phyloP scores from a whole-genome alignment of 106 monocot genomes.

The Platanthera zijinensis region DNA sequence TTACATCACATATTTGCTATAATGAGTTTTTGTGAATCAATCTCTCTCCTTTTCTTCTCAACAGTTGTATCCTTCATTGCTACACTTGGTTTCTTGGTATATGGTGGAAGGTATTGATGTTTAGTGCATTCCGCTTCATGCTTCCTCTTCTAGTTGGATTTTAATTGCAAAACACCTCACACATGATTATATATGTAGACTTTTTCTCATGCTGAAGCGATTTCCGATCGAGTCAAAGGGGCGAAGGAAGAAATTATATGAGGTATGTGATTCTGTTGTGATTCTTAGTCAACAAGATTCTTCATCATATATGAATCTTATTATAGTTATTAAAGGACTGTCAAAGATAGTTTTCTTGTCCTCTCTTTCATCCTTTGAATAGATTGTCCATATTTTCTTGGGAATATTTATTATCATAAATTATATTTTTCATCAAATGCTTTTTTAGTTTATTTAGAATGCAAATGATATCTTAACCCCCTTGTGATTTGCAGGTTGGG shows the following conservation, averaged over 20 bases:
- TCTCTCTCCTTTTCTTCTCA: background rate
- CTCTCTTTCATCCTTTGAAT: background rate
- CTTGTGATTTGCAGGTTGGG: slow-evolving; percentile 59
- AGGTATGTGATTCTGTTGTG: slow-evolving; percentile 24
- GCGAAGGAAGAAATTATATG: slow-evolving; percentile 63
- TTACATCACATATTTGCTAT: background rate
- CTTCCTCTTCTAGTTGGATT: background rate
- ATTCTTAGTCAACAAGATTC: background rate
- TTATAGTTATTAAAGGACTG: background rate
- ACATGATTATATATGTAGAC: slow-evolving; percentile 19
- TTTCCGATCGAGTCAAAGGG: slow-evolving; percentile 86
- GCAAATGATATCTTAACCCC: background rate
- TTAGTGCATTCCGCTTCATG: too few relatives aligned
- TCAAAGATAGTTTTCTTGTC: background rate
- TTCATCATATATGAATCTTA: background rate
- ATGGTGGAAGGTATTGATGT: slow-evolving; percentile 59
- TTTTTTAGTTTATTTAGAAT: background rate
- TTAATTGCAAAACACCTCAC: background rate
- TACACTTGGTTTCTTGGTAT: slow-evolving; percentile 56
- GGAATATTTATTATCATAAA: too few relatives aligned
- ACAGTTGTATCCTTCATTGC: slow-evolving; percentile 54
- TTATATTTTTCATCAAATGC: background rate
- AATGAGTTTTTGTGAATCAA: background rate
- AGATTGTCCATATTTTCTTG: too few relatives aligned
- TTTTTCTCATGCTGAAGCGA: slow-evolving; percentile 59